Conservation (phyloP, 2,329 filamentous ascomycete genomes). For the Nakataea oryzae region DNA sequence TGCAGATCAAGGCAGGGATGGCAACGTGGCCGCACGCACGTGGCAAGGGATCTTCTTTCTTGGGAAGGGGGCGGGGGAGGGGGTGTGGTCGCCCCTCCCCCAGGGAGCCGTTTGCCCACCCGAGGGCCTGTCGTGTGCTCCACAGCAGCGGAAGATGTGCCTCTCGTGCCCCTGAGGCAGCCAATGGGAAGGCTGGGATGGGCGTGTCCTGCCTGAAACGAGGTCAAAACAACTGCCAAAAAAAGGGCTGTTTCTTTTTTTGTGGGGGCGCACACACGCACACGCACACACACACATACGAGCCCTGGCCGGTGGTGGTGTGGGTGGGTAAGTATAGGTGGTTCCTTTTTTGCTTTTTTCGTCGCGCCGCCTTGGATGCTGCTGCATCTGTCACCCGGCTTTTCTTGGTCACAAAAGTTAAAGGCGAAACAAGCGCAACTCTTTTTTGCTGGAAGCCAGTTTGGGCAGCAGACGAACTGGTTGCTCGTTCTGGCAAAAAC, state of each 20-base stretch:
- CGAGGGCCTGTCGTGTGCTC: not conserved
- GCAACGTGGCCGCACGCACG: not conserved
- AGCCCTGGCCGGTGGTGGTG: too few relatives aligned
- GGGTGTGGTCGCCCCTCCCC: not conserved
- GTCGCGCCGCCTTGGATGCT: not conserved
- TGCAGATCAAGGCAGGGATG: not conserved
- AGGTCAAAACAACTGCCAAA: not conserved
- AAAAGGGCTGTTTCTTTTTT: too few relatives aligned
- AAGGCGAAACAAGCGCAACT: not conserved
- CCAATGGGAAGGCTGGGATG: not conserved
- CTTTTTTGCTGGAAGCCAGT: not conserved
- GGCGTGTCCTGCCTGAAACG: not conserved
- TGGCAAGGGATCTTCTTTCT: not conserved
- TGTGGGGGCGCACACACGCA: too few relatives aligned
- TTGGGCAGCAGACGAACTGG: not conserved
- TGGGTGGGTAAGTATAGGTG: not conserved
- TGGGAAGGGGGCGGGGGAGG: too few relatives aligned
- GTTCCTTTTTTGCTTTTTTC: too few relatives aligned
- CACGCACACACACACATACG: too few relatives aligned
- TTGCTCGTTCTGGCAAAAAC: not conserved
- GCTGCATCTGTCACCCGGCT: not conserved
- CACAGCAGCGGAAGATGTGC: too few relatives aligned
- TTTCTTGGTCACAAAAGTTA: not conserved
- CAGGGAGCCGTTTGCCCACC: too few relatives aligned
- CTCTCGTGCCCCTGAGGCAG: not conserved